These are phyloP conservation scores for Exophiala viscosa DNA, from an alignment of 2,329 filamentous ascomycete species.

Conservation along the genomic window DNA sequence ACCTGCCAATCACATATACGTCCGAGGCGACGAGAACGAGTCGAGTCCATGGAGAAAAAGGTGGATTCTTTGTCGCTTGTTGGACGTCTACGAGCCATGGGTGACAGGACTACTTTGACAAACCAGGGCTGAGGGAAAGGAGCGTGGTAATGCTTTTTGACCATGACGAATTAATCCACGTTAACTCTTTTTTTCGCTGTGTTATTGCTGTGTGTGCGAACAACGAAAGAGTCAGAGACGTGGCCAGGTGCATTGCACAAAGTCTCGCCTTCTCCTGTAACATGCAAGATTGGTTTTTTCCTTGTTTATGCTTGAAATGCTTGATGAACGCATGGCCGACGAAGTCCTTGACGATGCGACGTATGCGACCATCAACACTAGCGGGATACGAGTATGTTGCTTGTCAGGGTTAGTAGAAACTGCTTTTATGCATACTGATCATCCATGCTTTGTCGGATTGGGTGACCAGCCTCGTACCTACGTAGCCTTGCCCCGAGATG, in stretches of 20 bases:
- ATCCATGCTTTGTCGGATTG: too few relatives aligned
- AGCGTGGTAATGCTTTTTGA: slow-evolving; percentile 13
- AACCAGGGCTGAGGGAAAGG: slow-evolving; percentile 8
- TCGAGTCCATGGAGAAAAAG: slow-evolving; percentile 7
- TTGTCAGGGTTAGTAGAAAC: slow-evolving; percentile 19
- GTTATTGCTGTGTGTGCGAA: slow-evolving; percentile 7
- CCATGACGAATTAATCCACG: slow-evolving; percentile 15
- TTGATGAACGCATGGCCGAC: slow-evolving; percentile 5
- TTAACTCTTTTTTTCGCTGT: slow-evolving; percentile 11
- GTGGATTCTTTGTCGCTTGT: slow-evolving; percentile 12
- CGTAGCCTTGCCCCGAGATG: too few relatives aligned
- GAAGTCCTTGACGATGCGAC: slow-evolving; percentile 1
- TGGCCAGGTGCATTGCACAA: slow-evolving; percentile 3
- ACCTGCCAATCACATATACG: too few relatives aligned
- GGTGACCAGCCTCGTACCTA: too few relatives aligned
- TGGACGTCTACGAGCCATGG: slow-evolving; percentile 6
- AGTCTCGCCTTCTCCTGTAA: slow-evolving; percentile 13
- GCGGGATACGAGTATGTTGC: slow-evolving; percentile 8
- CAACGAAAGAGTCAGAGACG: slow-evolving; percentile 1
- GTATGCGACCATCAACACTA: not conserved
- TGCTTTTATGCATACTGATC: not conserved
- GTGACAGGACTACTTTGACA: slow-evolving; percentile 4
- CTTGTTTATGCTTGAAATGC: slow-evolving; percentile 1
- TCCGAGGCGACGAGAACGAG: not conserved
- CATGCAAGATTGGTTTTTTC: slow-evolving; percentile 14